phyloP scores from a whole-genome alignment of 1,284 basidiomycete genomes.

The Tilletiaria anomala region DNA sequence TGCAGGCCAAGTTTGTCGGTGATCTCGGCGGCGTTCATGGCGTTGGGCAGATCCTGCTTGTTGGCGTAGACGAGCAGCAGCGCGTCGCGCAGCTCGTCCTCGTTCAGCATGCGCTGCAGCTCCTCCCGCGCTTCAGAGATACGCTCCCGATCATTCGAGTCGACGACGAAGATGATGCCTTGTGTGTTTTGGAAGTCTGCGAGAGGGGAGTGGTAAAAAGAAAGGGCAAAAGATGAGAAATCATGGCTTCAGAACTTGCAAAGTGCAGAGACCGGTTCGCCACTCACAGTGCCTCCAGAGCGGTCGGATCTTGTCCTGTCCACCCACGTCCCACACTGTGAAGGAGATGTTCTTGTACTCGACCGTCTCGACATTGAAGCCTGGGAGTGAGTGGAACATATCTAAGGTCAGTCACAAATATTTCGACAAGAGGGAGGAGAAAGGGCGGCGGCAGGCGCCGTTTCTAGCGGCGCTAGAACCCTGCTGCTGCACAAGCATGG shows the following conservation, averaged over 20 bases:
- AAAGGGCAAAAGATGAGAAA: no score
- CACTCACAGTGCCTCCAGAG: constrained; percentile 99
- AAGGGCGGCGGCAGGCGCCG: no score
- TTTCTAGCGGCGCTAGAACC: no score
- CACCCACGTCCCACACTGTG: constrained; percentile 99
- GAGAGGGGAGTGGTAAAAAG: no score
- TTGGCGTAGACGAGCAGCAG: constrained; percentile 93
- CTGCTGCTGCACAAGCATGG: no score
- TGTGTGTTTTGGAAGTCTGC: constrained; percentile 99
- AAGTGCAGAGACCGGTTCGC: no score
- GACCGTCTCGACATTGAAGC: constrained; percentile 98
- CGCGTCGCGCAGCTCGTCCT: constrained; percentile 96
- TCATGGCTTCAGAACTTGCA: no score
- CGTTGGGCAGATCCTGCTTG: constrained; percentile 97
- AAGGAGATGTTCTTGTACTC: constrained; percentile 99
- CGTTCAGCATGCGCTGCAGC: constrained; percentile 98
- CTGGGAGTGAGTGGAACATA: no score
- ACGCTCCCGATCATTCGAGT: constrained; percentile 99
- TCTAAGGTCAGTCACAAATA: no score
- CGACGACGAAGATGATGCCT: constrained; percentile 99
- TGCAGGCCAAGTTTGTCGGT: constrained; percentile 99
- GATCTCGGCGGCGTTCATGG: constrained; percentile 99
- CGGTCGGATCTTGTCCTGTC: constrained; percentile 95
- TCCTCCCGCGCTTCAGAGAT: constrained; percentile 97
- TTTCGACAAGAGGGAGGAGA: no score